These are phyloP conservation scores for Seiridium unicorne DNA, from an alignment of 2,329 filamentous ascomycete species.

Conservation along the genomic window DNA sequence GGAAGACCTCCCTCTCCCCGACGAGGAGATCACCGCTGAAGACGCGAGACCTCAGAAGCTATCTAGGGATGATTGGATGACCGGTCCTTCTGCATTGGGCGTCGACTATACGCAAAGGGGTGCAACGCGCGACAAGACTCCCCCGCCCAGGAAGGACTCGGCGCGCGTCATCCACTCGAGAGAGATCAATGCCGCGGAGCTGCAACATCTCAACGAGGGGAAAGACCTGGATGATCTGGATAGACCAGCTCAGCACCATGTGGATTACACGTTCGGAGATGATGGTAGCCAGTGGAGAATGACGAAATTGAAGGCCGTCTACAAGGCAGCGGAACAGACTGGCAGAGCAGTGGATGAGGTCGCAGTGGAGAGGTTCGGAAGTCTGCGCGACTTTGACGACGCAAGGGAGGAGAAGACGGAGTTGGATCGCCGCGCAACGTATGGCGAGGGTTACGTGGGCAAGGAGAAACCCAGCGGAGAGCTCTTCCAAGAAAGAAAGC, in stretches of 20 bases:
- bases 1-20: conserved; percentile 48
- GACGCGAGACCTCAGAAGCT: conserved; percentile 34
- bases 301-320: conserved; percentile 88
- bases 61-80: conserved; percentile 92
- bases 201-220: conserved; percentile 60
- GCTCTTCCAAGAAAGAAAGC: conserved; percentile 71
- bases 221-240: conserved; percentile 52
- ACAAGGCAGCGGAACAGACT: conserved; percentile 72
- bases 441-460: conserved; percentile 80
- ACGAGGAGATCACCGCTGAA: conserved; percentile 42
- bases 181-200: conserved; percentile 71
- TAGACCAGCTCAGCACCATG: conserved; percentile 56
- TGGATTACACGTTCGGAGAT: conserved; percentile 87
- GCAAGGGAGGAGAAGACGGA: conserved; percentile 92
- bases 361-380: conserved; percentile 78
- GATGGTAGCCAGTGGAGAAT: conserved; percentile 91
- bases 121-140: conserved; percentile 52
- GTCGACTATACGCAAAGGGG: conserved; percentile 76
- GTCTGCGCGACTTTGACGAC: conserved; percentile 82
- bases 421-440: conserved; percentile 76
- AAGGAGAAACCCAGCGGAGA: conserved; percentile 88
- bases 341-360: conserved; percentile 76
- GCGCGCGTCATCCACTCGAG: conserved; percentile 73
- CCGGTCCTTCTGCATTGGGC: conserved; percentile 75
- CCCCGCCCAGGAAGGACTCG: conserved; percentile 55